Base-by-base conservation (phyloP, 2,329 filamentous ascomycete genomes). In the Fusarium drepaniforme region DNA sequence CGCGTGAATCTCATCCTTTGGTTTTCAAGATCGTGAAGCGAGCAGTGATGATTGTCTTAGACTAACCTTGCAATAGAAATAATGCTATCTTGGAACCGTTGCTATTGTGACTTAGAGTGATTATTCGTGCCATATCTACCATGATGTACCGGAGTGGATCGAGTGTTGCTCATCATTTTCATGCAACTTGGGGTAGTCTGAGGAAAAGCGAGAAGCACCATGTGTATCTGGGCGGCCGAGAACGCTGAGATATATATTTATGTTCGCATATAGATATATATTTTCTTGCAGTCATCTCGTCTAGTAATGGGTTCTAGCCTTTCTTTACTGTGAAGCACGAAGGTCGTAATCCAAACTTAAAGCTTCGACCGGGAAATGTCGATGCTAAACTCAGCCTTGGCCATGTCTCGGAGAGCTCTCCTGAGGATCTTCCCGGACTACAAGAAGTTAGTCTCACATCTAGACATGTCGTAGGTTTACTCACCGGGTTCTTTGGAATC, bases 401-500 rank as follows among this genome's bases (percentile, higher is more conserved):
- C 49, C 28, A n/a, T 53, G 4, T 53, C 49, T 11, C 49, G 49
- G 7, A 53, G 49, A 33, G 49, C 49, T 13, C 49, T 53, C 21
- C 49, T 53, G 18, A 53, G 49, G 6, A 53, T 53, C 28, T 53
- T 53, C 21, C 49, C 49, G 21, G 49, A 53, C 49, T 53, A 33
- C 11, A 53, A 53, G 11, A 21, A 21, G 33, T 53, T 33, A 53
- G 49, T 5, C 4, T 21, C 18, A 7, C 11, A n/a, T 13, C 49
- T 13, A 13, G 18, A 33, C 7, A 33, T n/a, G 25, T 8, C 5
- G 28, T 8, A 12, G 11, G 12, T 9, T n/a, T 8, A 76, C 73
- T 75, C 25, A 78, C 92, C 0, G 92, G 88, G 78, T 90, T 93
- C 86, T 94, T 94, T 2, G 93, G 93, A 18, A 94, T 90, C 59